Conservation (phyloP, 2,329 filamentous ascomycete genomes). For the Colletotrichum graminicola region DNA sequence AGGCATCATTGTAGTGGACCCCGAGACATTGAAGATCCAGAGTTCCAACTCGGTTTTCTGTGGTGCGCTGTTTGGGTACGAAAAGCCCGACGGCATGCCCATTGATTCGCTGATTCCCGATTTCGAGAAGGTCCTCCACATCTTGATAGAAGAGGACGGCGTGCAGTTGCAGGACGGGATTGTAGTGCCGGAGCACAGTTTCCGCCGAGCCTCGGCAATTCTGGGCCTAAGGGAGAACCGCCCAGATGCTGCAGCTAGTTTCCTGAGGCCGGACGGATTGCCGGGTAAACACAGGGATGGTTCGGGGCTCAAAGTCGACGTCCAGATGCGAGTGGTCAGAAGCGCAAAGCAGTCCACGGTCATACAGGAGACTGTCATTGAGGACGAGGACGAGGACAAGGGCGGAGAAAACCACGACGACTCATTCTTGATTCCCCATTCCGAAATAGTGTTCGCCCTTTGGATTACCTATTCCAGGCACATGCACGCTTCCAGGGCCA, state of each 20-base stretch:
- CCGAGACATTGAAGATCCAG: slow-evolving; percentile 80
- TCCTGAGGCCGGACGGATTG: slow-evolving; percentile 86
- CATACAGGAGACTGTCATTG: slow-evolving; percentile 73
- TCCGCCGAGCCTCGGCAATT: slow-evolving; percentile 87
- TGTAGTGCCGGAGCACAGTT: slow-evolving; percentile 95
- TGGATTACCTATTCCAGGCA: slow-evolving; percentile 98
- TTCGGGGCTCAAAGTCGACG: slow-evolving; percentile 90
- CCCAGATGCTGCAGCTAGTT: slow-evolving; percentile 81
- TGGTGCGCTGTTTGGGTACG: slow-evolving; percentile 89
- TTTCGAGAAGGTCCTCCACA: slow-evolving; percentile 85
- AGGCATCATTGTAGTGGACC: slow-evolving; percentile 93
- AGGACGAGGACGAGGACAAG: slow-evolving; percentile 62
- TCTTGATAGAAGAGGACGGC: slow-evolving; percentile 88
- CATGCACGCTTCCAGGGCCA: slow-evolving; percentile 79
- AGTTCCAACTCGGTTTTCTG: slow-evolving; percentile 97
- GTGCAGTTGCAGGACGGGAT: slow-evolving; percentile 90
- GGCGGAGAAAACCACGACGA: slow-evolving; percentile 54
- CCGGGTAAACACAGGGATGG: slow-evolving; percentile 91
- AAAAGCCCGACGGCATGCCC: slow-evolving; percentile 82
- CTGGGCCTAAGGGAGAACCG: slow-evolving; percentile 86
- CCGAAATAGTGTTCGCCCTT: slow-evolving; percentile 90
- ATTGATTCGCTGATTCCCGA: slow-evolving; percentile 86
- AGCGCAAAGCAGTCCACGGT: slow-evolving; percentile 78
- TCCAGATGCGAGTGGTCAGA: slow-evolving; percentile 96
- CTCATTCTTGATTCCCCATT: slow-evolving; percentile 64